Evolutionary conservation across 2,329 filamentous ascomycete species (phyloP).

Genomic region (Pseudocercospora fuligena): DNA sequence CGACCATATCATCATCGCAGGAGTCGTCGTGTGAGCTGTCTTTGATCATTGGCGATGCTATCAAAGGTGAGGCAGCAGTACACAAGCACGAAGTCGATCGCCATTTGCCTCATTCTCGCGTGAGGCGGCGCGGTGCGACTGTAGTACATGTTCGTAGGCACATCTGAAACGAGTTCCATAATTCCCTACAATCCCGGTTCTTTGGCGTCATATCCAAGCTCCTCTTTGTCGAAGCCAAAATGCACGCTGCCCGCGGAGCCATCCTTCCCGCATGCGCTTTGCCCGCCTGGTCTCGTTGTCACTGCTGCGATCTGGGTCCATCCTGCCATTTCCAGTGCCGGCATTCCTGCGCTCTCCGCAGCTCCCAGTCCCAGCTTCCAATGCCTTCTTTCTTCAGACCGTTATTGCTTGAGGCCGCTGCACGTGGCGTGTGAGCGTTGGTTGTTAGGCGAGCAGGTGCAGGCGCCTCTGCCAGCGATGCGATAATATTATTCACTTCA

Average conservation of each 20-base stretch:
- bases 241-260: neutral
- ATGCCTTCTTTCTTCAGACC: slow-evolving; percentile 3
- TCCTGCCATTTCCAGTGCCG: neutral
- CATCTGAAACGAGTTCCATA: neutral
- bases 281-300: neutral
- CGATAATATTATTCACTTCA: slow-evolving; percentile 9
- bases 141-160: neutral
- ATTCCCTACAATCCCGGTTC: neutral
- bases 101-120: neutral
- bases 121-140: slow-evolving; percentile 3
- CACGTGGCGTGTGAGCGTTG: slow-evolving; percentile 9
- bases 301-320: neutral
- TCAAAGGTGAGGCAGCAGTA: slow-evolving; percentile 1
- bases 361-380: neutral
- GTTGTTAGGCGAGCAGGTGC: slow-evolving; percentile 11
- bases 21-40: neutral
- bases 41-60: neutral
- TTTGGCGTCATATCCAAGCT: neutral
- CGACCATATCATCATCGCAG: neutral
- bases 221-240: slow-evolving; percentile 5
- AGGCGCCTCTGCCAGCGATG: slow-evolving; percentile 14
- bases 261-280: slow-evolving; percentile 1
- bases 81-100: neutral
- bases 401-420: neutral
- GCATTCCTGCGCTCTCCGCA: neutral